Evolutionary conservation across 495 filamentous ascomycete genomes (phyloP).

Genomic region (Cercophora sp.): DNA sequence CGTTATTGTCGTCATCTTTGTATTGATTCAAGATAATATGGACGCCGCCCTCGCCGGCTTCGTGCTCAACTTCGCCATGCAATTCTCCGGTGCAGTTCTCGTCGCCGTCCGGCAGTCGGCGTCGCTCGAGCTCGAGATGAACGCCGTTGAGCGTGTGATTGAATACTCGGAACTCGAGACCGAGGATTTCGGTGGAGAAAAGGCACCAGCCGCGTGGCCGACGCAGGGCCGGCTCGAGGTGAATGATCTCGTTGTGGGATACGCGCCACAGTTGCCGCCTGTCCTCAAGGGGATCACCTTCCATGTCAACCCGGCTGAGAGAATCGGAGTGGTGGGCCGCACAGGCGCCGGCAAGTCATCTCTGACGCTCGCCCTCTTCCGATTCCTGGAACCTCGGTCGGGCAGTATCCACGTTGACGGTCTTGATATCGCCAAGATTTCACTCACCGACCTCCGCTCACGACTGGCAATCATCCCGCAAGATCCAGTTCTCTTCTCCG

Average conservation of each 20-base stretch:
- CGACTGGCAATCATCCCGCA: constrained; percentile 53
- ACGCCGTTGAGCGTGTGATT: constrained; percentile 36
- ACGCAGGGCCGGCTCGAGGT: constrained; percentile 38
- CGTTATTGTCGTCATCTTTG: constrained; percentile 50
- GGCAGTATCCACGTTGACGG: constrained; percentile 49
- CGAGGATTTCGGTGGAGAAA: constrained; percentile 31
- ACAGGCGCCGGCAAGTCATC: constrained; percentile 48
- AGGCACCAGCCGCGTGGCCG: constrained; percentile 43
- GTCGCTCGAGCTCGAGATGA: constrained; percentile 43
- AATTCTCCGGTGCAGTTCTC: constrained; percentile 41
- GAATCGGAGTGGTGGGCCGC: constrained; percentile 49
- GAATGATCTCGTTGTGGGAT: constrained; percentile 36
- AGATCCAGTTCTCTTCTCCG: constrained; percentile 49
- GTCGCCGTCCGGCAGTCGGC: constrained; percentile 49
- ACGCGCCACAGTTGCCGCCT: constrained; percentile 38
- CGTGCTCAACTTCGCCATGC: background rate
- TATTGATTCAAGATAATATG: constrained; percentile 48
- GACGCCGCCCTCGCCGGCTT: constrained; percentile 61
- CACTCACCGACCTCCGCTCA: constrained; percentile 44
- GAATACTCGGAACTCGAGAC: constrained; percentile 36
- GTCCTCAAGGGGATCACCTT: background rate
- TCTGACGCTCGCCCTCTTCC: constrained; percentile 44
- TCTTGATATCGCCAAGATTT: constrained; percentile 45
- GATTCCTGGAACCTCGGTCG: constrained; percentile 42
- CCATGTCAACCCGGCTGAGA: constrained; percentile 21